Conservation (phyloP, 2,329 filamentous ascomycete genomes). For the Tolypocladium tropicale region DNA sequence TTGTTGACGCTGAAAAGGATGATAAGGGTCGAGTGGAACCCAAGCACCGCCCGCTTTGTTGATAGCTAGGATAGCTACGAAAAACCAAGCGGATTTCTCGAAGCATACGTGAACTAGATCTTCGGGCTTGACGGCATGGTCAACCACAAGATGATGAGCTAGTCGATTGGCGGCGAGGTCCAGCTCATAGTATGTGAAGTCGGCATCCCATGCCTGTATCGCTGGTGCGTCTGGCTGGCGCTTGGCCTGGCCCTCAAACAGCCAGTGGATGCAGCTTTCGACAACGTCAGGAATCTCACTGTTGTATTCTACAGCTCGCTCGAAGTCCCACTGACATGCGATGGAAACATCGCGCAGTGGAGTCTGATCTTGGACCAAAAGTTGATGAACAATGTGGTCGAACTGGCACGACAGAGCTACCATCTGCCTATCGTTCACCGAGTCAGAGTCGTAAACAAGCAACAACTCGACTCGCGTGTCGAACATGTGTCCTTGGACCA, state of each 20-base stretch:
- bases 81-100: constrained; percentile 1
- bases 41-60: constrained; percentile 6
- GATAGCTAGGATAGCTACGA: constrained; percentile 6
- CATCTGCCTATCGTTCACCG: not conserved
- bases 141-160: constrained; percentile 2
- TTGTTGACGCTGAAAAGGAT: not conserved
- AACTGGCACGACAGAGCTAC: not conserved
- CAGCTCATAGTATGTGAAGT: constrained; percentile 27
- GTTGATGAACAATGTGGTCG: not conserved
- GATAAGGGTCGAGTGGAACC: constrained; percentile 3
- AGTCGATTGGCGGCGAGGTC: constrained; percentile 1
- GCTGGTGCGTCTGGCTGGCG: constrained; percentile 17
- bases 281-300: not conserved
- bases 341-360: not conserved
- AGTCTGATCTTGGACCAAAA: not conserved
- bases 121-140: constrained; percentile 11
- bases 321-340: not conserved
- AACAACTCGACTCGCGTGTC: not conserved
- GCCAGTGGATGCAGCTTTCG: not conserved
- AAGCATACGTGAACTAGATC: not conserved
- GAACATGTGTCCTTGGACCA: not conserved
- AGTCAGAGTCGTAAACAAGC: not conserved
- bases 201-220: constrained; percentile 31
- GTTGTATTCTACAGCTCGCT: not conserved
- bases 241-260: not conserved